Evolutionary conservation across 768 basidiomycete species (phyloP).

Genomic region (Tephrocybe sp.): DNA sequence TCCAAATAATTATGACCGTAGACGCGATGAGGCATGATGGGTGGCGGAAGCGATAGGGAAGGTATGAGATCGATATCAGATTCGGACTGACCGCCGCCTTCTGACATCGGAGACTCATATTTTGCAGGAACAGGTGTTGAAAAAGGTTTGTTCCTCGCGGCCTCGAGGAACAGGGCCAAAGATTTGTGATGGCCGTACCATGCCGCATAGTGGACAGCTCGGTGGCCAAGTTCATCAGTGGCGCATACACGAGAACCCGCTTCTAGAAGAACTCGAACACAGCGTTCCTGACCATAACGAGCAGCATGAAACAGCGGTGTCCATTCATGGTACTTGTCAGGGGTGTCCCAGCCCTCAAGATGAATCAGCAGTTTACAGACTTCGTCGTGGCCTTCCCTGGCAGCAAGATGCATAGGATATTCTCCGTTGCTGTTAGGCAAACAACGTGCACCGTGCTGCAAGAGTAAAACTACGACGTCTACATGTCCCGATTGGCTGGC

Average conservation of each 20-base stretch:
- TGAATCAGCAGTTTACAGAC: slow-evolving; percentile 77
- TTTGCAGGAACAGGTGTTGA: slow-evolving; percentile 21
- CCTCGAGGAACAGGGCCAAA: slow-evolving; percentile 58
- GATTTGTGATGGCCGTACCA: slow-evolving; percentile 89
- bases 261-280: slow-evolving; percentile 75
- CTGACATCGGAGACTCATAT: slow-evolving; percentile 41
- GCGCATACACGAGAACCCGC: slow-evolving; percentile 77
- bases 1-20: slow-evolving; percentile 98
- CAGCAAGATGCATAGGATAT: slow-evolving; percentile 95
- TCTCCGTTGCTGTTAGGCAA: slow-evolving; percentile 93
- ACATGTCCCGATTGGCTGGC: slow-evolving; percentile 90
- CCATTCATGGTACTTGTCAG: slow-evolving; percentile 98
- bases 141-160: slow-evolving; percentile 32
- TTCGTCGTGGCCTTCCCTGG: slow-evolving; percentile 86
- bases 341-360: slow-evolving; percentile 78
- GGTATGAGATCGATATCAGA: slow-evolving; percentile 91
- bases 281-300: slow-evolving; percentile 76
- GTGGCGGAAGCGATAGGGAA: slow-evolving; percentile 91
- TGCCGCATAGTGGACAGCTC: slow-evolving; percentile 90
- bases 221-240: slow-evolving; percentile 82
- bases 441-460: slow-evolving; percentile 76
- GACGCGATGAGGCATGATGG: slow-evolving; percentile 96
- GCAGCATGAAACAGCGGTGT: slow-evolving; percentile 96
- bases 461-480: slow-evolving; percentile 75
- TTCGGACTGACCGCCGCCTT: slow-evolving; percentile 40